phyloP scores from a whole-genome alignment of 2,329 filamentous ascomycete genomes.

The Colletotrichum camelliae region DNA sequence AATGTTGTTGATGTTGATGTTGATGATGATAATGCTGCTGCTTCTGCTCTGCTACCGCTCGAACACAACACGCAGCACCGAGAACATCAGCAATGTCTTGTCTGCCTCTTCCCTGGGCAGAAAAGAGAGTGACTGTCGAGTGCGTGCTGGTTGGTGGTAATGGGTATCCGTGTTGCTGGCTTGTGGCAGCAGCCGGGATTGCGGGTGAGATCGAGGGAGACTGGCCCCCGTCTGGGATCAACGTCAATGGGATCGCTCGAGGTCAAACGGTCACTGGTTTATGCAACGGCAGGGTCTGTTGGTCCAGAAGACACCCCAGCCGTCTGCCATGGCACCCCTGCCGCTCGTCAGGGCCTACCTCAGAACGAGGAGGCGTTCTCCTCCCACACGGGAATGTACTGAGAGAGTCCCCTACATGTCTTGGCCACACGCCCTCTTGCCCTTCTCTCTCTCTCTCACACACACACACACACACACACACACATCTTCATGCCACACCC shows the following conservation, averaged over 20 bases:
- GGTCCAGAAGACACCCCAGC: conserved; percentile 23
- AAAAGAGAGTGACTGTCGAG: not conserved
- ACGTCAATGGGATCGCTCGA: conserved; percentile 40
- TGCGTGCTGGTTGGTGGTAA: conserved; percentile 5
- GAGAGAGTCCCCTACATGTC: conserved; percentile 18
- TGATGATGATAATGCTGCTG: not conserved
- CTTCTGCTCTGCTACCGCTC: not conserved
- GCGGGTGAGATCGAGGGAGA: conserved; percentile 37
- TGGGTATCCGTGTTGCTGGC: conserved; percentile 22
- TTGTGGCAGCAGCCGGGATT: conserved; percentile 23
- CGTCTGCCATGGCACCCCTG: conserved; percentile 9
- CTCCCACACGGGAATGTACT: conserved; percentile 15
- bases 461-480: conserved; percentile 20
- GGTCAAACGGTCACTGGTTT: conserved; percentile 43
- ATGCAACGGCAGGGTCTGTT: conserved; percentile 24
- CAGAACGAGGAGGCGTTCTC: not conserved
- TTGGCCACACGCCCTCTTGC: conserved; percentile 26
- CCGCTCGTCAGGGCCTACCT: conserved; percentile 1
- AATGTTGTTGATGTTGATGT: conserved; percentile 14
- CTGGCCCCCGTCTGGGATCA: conserved; percentile 31
- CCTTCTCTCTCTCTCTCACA: conserved; percentile 22
- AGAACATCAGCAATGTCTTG: conserved; percentile 4
- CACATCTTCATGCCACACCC: not conserved
- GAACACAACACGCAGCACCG: not conserved
- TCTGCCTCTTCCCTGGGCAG: conserved; percentile 19